Conservation (phyloP, 306 rosid genomes). For the Castanea mollissima region DNA sequence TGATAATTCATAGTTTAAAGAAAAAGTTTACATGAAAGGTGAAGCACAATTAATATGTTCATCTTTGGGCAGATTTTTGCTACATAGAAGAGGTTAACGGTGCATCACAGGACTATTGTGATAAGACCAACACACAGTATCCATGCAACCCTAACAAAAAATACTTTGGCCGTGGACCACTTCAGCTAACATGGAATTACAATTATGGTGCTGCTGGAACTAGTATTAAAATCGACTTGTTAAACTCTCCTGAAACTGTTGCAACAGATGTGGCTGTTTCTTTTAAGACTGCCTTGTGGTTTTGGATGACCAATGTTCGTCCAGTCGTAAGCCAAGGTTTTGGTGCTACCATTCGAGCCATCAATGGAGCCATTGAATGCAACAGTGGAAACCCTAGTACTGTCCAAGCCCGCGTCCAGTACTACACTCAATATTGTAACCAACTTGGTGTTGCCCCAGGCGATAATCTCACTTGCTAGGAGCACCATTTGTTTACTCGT, state of each 20-base stretch:
- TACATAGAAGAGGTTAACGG: constrained; percentile 82
- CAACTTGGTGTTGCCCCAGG: constrained; percentile 69
- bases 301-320: constrained; percentile 60
- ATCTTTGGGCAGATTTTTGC: constrained; percentile 55
- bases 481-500: background rate
- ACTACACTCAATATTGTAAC: constrained; percentile 55
- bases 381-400: constrained; percentile 48
- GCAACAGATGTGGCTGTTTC: constrained; percentile 51
- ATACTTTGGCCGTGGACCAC: constrained; percentile 80
- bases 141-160: constrained; percentile 65
- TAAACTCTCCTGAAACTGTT: constrained; percentile 67
- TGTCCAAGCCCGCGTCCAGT: constrained; percentile 44
- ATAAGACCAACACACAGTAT: constrained; percentile 49
- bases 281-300: constrained; percentile 85
- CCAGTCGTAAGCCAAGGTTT: constrained; percentile 62
- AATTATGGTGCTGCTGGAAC: constrained; percentile 79
- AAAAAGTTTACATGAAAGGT: no score
- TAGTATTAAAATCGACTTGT: constrained; percentile 49
- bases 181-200: constrained; percentile 86
- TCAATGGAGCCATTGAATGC: constrained; percentile 72
- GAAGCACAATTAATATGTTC: background rate
- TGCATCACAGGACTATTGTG: constrained; percentile 69
- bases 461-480: constrained; percentile 60
- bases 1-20: no score
- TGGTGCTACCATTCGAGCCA: constrained; percentile 85